Conservation (phyloP, 1,139 yeast species). For the Magnusiomyces fungicola region DNA sequence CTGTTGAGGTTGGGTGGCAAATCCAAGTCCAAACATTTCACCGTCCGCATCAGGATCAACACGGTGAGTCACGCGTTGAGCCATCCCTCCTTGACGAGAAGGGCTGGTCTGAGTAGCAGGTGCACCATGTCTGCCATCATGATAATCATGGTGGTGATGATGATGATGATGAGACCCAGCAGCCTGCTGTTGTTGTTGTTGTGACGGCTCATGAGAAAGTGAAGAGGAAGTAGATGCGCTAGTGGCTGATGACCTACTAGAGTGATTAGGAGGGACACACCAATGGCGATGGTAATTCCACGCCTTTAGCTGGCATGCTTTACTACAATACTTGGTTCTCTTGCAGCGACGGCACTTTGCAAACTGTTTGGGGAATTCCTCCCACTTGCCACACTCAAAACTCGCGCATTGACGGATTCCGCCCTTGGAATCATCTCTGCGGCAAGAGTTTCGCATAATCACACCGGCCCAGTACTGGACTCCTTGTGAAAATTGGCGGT, state of each 20-base stretch:
- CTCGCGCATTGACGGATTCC: conserved; percentile 95
- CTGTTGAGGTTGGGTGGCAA: background rate
- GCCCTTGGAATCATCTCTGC: conserved; percentile 78
- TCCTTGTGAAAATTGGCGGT: conserved; percentile 58
- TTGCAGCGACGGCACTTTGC: conserved; percentile 93
- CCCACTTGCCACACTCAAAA: conserved; percentile 95
- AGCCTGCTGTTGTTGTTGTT: background rate
- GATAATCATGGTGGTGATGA: background rate
- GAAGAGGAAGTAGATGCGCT: conserved; percentile 2
- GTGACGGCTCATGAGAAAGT: background rate
- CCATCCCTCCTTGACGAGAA: background rate
- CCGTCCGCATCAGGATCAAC: no score
- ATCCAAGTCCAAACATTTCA: no score
- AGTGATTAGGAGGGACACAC: conserved; percentile 53
- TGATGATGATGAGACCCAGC: background rate
- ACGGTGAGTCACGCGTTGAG: background rate
- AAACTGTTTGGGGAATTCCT: conserved; percentile 78
- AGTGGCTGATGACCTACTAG: conserved; percentile 5
- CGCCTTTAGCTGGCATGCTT: conserved; percentile 84
- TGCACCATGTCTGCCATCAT: background rate
- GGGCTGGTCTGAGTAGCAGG: background rate
- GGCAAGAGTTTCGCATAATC: conserved; percentile 89
- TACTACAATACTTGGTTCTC: conserved; percentile 88
- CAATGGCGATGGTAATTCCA: conserved; percentile 93
- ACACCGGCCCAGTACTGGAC: conserved; percentile 97